Base-by-base conservation (phyloP, 805 yeast species). In the Candida boleticola region DNA sequence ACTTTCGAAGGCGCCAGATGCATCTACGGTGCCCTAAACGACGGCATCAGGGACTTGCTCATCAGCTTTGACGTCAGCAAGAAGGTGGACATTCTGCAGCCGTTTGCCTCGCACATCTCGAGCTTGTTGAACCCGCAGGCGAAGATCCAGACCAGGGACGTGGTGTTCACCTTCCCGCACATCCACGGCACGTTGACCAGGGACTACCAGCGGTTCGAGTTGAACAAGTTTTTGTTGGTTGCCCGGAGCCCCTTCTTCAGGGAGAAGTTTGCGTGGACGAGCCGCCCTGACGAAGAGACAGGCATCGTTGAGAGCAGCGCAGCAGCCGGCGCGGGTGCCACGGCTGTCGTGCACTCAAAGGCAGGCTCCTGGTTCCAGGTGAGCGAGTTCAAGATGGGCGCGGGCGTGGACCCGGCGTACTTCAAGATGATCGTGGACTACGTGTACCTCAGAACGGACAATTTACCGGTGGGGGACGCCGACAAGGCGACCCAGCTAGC, bases 1-100 rank as follows among this genome's bases (percentile, higher is more conserved):
- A 82, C 89, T n/a, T 80, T 80, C 53, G 86, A 85, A 57, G 93
- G 95, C 2, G 87, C 83, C 10, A 70, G 72, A 34, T 85, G 92
- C 49, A 71, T 85, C 2, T 85, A 86, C 53, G 93, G 90, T 2
- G 93, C 95, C 0, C 61, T 86, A 42, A 86, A 75, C 14, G 89
- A 84, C 54, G 58, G 66, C 3, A 86, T 86, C 21, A 61, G 89
- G 36, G 73, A 75, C 31, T 57, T 83, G 17, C 60, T 86, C 39
- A 54, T 82, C 16, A 68, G 77, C 31, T 81, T 71, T 54, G 89
- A 84, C 55, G 75, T 85, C 34, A 76, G 86, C 4, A 85, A 82
- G 52, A 78, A 82, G 0, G 82, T 82, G 13, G 89, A 85, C 57
- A 60, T 71, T 11, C 68, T 72, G 11, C 85, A 83, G 54, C 92